phyloP scores from a whole-genome alignment of 495 filamentous ascomycete genomes.

The Tuber brumale region DNA sequence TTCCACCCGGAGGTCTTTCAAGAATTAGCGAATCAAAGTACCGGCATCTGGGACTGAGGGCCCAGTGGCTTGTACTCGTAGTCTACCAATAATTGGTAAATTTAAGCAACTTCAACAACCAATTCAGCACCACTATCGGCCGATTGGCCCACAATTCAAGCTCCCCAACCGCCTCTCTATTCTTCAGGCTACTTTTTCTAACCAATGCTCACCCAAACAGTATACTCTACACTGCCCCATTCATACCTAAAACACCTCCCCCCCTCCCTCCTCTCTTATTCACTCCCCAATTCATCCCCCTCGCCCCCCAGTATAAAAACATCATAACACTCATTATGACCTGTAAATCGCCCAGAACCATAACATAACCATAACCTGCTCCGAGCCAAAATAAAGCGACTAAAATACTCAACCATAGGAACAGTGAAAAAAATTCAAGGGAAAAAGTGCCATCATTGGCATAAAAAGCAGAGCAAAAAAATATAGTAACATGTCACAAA shows the following conservation, averaged over 20 bases:
- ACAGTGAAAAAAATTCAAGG: background rate
- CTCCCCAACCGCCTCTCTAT: background rate
- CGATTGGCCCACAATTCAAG: background rate
- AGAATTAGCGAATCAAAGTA: background rate
- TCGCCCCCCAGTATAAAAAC: background rate
- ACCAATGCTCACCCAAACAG: background rate
- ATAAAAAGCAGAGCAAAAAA: background rate
- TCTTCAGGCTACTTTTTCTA: background rate
- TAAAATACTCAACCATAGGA: background rate
- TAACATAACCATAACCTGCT: background rate
- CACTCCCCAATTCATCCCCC: background rate
- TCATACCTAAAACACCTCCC: background rate
- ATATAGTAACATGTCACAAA: background rate
- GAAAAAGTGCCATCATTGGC: background rate
- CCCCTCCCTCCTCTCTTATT: background rate
- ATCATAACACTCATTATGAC: background rate
- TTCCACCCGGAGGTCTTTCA: background rate
- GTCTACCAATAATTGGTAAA: background rate
- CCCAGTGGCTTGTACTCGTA: no score
- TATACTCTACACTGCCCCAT: background rate
- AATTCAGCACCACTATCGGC: background rate
- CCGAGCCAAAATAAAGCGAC: background rate
- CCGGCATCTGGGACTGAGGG: background rate
- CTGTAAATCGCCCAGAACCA: conserved; percentile 1
- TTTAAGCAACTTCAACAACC: background rate